Conservation (phyloP, 257 asterid species). For the Scutellaria minor region DNA sequence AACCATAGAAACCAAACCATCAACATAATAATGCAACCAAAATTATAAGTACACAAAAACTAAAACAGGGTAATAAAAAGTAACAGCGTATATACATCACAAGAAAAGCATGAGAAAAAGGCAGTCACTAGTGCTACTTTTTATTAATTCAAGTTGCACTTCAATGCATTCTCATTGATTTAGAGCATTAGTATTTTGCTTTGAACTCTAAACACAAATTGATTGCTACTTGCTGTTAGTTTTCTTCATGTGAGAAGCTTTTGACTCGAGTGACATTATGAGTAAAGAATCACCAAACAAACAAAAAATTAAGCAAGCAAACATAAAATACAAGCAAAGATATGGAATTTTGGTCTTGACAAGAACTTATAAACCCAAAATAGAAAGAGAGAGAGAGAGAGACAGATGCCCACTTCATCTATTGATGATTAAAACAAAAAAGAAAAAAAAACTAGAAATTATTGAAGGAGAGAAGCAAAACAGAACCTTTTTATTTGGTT, state of each 20-base stretch:
- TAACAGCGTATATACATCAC: slow-evolving; percentile 48
- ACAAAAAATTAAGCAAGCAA: slow-evolving; percentile 8
- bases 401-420: no score
- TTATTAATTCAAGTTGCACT: neutral
- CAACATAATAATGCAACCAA: slow-evolving; percentile 3
- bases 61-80: neutral
- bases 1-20: slow-evolving; percentile 6
- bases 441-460: no score
- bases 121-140: slow-evolving; percentile 11
- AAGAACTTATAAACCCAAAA: neutral
- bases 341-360: neutral
- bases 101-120: slow-evolving; percentile 49
- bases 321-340: slow-evolving; percentile 33
- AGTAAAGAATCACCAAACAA: slow-evolving; percentile 42
- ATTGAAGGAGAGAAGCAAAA: neutral
- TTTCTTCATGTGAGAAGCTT: slow-evolving; percentile 32
- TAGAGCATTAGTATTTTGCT: neutral
- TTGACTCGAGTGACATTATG: slow-evolving; percentile 41
- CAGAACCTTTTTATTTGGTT: neutral
- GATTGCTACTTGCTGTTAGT: neutral
- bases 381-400: neutral
- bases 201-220: neutral
- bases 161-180: neutral
- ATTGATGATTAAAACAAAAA: neutral
- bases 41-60: neutral